Percentiles rank a stretch among this genome's conserved stretches.
These are phyloP conservation scores for Alternaria tenuissima DNA, from an alignment of 2,329 filamentous ascomycete species.

Conservation along the genomic window DNA sequence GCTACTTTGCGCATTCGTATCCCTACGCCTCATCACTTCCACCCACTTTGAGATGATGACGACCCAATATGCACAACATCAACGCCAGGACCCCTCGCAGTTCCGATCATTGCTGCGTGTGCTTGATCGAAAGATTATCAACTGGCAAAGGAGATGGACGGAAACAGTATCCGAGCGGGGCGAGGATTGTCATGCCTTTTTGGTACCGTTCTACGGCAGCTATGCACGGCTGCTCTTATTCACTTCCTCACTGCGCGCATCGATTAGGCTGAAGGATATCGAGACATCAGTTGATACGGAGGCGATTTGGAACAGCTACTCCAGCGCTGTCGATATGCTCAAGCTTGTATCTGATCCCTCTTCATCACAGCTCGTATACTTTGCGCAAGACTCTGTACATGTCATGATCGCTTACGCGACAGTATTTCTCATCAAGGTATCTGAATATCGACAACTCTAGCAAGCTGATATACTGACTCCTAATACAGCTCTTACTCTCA, in stretches of 20 bases:
- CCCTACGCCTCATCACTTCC: background rate
- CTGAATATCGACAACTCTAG: rapidly evolving
- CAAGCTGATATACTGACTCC: background rate
- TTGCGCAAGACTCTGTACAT: background rate
- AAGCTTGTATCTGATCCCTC: background rate
- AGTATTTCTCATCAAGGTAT: background rate
- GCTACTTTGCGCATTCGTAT: background rate
- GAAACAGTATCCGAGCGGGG: background rate
- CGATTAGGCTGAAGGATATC: background rate
- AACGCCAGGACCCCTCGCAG: background rate
- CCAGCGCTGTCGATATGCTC: background rate
- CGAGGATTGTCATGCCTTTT: background rate
- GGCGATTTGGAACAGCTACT: background rate
- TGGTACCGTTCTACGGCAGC: background rate
- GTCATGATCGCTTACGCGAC: background rate
- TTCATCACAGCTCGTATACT: background rate
- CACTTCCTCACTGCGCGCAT: background rate
- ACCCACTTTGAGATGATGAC: background rate
- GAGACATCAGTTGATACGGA: background rate
- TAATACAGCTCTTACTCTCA: background rate
- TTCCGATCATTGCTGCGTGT: background rate
- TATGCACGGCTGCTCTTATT: background rate
- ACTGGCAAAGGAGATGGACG: background rate
- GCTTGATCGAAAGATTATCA: background rate
- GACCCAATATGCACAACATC: background rate